Percentiles rank a stretch among this genome's conserved stretches.
phyloP scores from a whole-genome alignment of 352 stramenopile species.

The Pythium biforme region DNA sequence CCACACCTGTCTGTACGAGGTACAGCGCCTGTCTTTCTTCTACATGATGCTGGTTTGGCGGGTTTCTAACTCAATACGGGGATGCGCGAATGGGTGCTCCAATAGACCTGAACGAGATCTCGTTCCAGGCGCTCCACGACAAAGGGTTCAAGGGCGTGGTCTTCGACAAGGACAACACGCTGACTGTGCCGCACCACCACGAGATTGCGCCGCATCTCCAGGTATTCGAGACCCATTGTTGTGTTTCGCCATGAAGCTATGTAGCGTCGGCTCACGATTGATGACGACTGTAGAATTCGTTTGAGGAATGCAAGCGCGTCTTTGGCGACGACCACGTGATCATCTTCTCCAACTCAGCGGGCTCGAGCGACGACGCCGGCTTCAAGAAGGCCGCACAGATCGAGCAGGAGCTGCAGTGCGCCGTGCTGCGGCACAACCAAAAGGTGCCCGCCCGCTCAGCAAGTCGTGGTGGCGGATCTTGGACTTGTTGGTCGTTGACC shows the following conservation, averaged over 20 bases:
- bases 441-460: too few relatives aligned
- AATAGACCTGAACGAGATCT: slow-evolving; percentile 79
- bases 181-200: slow-evolving; percentile 91
- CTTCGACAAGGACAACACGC: slow-evolving; percentile 98
- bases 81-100: background rate
- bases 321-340: slow-evolving; percentile 88
- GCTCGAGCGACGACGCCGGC: slow-evolving; percentile 88
- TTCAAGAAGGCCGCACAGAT: slow-evolving; percentile 83
- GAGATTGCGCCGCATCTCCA: slow-evolving; percentile 76
- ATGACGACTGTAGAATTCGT: slow-evolving; percentile 31
- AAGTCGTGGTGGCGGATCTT: too few relatives aligned
- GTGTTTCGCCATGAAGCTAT: too few relatives aligned
- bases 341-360: slow-evolving; percentile 96
- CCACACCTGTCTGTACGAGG: slow-evolving; percentile 82
- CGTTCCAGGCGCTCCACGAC: slow-evolving; percentile 72
- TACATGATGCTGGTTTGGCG: background rate
- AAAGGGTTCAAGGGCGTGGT: slow-evolving; percentile 91
- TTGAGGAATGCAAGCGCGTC: slow-evolving; percentile 79
- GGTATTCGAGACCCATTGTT: too few relatives aligned
- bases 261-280: too few relatives aligned
- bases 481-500: too few relatives aligned
- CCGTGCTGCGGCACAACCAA: slow-evolving; percentile 88
- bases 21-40: slow-evolving; percentile 17
- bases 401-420: slow-evolving; percentile 75
- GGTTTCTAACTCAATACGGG: slow-evolving; percentile 1